phyloP scores from a whole-genome alignment of 2,329 filamentous ascomycete genomes.

The Biscogniauxia sp. region DNA sequence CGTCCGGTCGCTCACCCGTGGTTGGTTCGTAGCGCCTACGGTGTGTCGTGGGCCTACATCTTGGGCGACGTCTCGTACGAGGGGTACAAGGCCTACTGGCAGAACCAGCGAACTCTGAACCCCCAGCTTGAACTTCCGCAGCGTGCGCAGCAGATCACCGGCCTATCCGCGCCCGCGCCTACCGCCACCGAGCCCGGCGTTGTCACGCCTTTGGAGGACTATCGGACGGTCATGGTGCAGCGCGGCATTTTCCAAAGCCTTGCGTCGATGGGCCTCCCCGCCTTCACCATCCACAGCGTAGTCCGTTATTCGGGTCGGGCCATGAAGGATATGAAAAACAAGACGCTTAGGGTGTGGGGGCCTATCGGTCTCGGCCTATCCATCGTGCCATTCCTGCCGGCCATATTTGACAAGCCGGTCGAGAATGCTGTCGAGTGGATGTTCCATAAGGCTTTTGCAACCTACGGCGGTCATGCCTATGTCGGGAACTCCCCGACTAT shows the following conservation, averaged over 20 bases:
- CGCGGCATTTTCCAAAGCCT: conserved; percentile 85
- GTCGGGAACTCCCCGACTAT: conserved; percentile 55
- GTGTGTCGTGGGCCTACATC: conserved; percentile 88
- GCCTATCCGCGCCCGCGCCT: conserved; percentile 37
- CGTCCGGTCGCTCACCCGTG: conserved; percentile 85
- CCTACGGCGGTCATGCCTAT: conserved; percentile 61
- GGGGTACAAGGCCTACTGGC: conserved; percentile 90
- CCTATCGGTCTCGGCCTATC: conserved; percentile 82
- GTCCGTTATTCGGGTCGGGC: conserved; percentile 85
- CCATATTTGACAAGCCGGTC: conserved; percentile 86
- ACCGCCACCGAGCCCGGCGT: conserved; percentile 37
- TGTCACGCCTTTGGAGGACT: conserved; percentile 79
- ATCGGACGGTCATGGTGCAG: conserved; percentile 85
- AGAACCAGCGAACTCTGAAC: conserved; percentile 74
- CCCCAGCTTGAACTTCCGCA: conserved; percentile 59
- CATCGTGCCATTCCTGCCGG: conserved; percentile 79
- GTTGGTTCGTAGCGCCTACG: conserved; percentile 80
- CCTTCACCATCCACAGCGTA: conserved; percentile 90
- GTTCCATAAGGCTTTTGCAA: conserved; percentile 79
- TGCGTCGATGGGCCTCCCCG: conserved; percentile 90
- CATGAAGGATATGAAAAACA: conserved; percentile 80
- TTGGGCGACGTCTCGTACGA: conserved; percentile 88
- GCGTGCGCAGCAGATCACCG: conserved; percentile 47
- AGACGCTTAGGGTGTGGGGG: conserved; percentile 74
- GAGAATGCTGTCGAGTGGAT: conserved; percentile 87